These are phyloP conservation scores for Aaosphaeria pasadenensis DNA, from an alignment of 2,329 filamentous ascomycete genomes.

Conservation along the genomic window DNA sequence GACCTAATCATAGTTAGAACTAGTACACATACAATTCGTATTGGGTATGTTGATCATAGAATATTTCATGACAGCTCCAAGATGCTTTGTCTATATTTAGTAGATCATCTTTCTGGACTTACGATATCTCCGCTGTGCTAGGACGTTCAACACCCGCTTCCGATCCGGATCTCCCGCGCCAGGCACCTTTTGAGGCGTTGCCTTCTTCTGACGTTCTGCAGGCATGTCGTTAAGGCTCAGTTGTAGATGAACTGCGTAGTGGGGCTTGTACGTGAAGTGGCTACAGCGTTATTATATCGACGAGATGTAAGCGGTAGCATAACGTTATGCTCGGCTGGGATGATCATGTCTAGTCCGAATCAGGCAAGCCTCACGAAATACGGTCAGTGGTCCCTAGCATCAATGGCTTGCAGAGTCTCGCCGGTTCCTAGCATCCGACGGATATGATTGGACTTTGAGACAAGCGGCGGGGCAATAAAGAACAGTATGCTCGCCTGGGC, in stretches of 20 bases:
- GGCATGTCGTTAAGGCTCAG: conserved; percentile 17
- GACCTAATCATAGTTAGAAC: conserved; percentile 9
- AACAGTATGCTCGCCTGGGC: too few species aligned
- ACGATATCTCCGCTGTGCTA: conserved; percentile 32
- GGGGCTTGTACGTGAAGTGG: too few species aligned
- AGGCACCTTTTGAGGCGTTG: conserved; percentile 17
- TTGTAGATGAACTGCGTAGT: not conserved
- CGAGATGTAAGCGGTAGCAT: not conserved
- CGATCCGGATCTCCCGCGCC: conserved; percentile 24
- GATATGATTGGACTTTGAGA: too few species aligned
- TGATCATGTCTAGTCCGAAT: not conserved
- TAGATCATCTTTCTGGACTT: conserved; percentile 2
- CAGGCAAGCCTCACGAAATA: not conserved
- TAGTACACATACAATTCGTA: not conserved
- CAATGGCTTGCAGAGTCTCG: too few species aligned
- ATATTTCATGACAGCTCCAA: too few species aligned
- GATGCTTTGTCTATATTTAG: too few species aligned
- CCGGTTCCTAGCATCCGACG: too few species aligned
- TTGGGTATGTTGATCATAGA: not conserved
- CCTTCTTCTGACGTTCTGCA: conserved; percentile 15
- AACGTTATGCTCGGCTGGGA: not conserved
- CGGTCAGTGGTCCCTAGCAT: too few species aligned
- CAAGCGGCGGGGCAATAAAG: too few species aligned
- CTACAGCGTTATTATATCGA: not conserved
- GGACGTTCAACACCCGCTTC: conserved; percentile 27